phyloP scores from a whole-genome alignment of 108 stramenopile genomes.

The Cyclostephanos invisitatus region DNA sequence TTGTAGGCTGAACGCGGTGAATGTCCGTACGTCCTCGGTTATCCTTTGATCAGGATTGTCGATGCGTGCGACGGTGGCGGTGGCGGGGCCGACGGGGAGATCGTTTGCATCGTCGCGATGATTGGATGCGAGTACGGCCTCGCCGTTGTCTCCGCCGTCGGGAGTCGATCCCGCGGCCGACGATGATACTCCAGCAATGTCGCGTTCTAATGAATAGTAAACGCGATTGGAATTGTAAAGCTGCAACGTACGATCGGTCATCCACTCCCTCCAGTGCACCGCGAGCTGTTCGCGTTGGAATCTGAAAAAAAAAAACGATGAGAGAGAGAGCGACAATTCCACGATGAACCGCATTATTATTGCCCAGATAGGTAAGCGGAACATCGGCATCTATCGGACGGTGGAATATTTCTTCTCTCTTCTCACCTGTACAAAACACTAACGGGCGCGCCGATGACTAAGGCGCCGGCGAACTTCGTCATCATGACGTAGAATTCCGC shows the following conservation, averaged over 20 bases:
- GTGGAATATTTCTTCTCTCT: neutral
- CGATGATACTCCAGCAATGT: constrained; percentile 16
- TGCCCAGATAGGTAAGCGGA: neutral
- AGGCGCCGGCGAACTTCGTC: constrained; percentile 67
- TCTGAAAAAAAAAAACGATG: constrained; percentile 19
- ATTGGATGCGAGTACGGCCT: no score
- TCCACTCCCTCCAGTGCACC: constrained; percentile 89
- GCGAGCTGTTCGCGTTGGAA: constrained; percentile 60
- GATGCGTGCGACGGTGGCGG: constrained; percentile 29
- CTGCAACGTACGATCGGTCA: constrained; percentile 84
- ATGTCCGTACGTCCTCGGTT: constrained; percentile 92
- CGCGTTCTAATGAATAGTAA: constrained; percentile 77
- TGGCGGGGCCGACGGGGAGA: neutral
- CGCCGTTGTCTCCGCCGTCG: neutral
- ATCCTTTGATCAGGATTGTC: constrained; percentile 97
- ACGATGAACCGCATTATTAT: no score
- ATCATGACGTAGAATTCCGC: constrained; percentile 78
- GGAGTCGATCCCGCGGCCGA: constrained; percentile 3
- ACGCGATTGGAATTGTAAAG: constrained; percentile 79
- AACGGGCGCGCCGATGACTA: constrained; percentile 84
- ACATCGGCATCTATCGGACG: neutral
- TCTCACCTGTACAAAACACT: constrained; percentile 86
- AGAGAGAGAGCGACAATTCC: constrained; percentile 24
- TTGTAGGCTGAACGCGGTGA: constrained; percentile 85
- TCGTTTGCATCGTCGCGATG: no score